Conservation (phyloP, 2,329 filamentous ascomycete species). For the Calonectria leucothoes region DNA sequence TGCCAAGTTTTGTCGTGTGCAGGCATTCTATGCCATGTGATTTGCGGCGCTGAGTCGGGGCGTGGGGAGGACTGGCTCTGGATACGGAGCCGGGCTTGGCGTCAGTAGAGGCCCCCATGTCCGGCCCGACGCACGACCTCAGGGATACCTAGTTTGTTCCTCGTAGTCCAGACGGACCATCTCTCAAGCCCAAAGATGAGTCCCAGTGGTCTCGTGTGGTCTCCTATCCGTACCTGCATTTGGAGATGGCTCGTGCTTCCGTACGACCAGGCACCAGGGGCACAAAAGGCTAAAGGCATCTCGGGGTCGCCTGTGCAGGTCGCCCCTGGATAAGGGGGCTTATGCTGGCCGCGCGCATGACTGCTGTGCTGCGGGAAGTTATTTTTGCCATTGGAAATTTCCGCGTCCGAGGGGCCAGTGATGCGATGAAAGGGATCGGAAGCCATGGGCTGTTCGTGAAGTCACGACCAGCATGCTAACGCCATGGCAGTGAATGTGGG, state of each 20-base stretch:
- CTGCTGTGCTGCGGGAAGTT: background rate
- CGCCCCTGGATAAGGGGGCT: slow-evolving; percentile 30
- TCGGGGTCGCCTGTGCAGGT: slow-evolving; percentile 24
- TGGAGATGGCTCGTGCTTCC: slow-evolving; percentile 42
- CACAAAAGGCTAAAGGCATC: slow-evolving; percentile 22
- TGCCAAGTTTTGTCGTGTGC: slow-evolving; percentile 2
- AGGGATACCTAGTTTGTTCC: background rate
- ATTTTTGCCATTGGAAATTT: slow-evolving; percentile 16
- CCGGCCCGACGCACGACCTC: background rate
- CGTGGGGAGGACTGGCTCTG: background rate
- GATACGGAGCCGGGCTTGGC: background rate
- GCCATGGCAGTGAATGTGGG: background rate
- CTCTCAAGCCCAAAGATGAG: slow-evolving; percentile 3
- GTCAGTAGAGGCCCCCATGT: background rate
- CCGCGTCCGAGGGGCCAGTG: background rate
- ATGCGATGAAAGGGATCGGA: background rate
- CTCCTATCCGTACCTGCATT: slow-evolving; percentile 39
- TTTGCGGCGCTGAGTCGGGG: slow-evolving; percentile 15
- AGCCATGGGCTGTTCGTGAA: background rate
- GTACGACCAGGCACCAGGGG: slow-evolving; percentile 40
- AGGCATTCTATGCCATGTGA: slow-evolving; percentile 22
- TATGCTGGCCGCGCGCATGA: slow-evolving; percentile 7
- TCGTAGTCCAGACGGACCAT: slow-evolving; percentile 6
- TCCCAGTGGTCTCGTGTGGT: slow-evolving; percentile 20
- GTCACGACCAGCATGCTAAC: background rate